Evolutionary conservation across 768 basidiomycete species (phyloP).

Genomic region (Leccinum barrowsii): DNA sequence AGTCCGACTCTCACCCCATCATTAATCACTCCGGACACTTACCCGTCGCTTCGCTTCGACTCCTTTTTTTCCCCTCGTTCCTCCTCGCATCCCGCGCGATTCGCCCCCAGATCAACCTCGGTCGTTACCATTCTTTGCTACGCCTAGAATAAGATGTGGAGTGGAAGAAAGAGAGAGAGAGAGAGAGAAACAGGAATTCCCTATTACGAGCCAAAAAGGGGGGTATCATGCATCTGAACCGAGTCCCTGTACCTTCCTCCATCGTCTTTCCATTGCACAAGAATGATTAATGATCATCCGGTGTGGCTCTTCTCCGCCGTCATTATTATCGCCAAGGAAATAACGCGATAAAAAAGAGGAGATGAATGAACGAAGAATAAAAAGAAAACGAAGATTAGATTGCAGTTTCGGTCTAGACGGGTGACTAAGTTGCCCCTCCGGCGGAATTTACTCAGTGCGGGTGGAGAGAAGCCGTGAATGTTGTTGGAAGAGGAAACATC

Average conservation of each 20-base stretch:
- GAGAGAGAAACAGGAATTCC: conserved; percentile 8
- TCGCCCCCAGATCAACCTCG: conserved; percentile 7
- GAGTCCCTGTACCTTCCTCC: conserved; percentile 14
- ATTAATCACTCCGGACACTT: neutral
- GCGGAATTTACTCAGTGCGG: conserved; percentile 27
- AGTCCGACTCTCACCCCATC: neutral
- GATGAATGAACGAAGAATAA: neutral
- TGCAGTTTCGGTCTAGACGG: conserved; percentile 25
- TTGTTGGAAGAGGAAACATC: conserved; percentile 15
- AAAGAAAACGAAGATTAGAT: conserved; percentile 19
- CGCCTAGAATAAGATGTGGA: neutral
- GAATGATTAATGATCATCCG: conserved; percentile 14
- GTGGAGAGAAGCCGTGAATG: conserved; percentile 17
- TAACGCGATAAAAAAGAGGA: conserved; percentile 5
- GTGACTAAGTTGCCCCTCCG: conserved; percentile 20
- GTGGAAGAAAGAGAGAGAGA: neutral
- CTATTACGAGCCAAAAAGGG: conserved; percentile 19
- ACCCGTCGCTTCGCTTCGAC: neutral
- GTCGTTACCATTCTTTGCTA: conserved; percentile 10
- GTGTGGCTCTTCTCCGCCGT: conserved; percentile 2
- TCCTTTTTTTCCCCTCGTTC: neutral
- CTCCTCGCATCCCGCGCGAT: conserved; percentile 1
- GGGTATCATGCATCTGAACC: conserved; percentile 18
- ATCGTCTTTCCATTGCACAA: conserved; percentile 9
- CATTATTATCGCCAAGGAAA: conserved; percentile 5